Conservation (phyloP, 2,329 filamentous ascomycete genomes). For the Fonsecaea nubica region DNA sequence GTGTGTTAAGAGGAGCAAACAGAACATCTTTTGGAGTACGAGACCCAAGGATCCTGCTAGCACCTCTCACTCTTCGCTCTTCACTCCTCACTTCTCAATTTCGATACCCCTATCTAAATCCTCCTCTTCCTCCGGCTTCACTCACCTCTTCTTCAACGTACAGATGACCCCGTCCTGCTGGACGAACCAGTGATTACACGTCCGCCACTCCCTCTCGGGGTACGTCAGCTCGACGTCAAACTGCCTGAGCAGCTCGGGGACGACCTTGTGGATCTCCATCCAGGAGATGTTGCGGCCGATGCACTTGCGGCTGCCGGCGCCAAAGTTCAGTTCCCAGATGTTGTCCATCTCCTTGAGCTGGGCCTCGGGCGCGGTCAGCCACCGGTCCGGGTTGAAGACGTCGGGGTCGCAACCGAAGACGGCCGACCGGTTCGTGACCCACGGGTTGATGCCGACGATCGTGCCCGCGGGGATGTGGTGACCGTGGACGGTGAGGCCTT, state of each 20-base stretch:
- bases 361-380: conserved; percentile 41
- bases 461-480: conserved; percentile 34
- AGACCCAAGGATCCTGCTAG: no score
- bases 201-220: conserved; percentile 37
- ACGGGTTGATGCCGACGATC: conserved; percentile 40
- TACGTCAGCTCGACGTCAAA: conserved; percentile 34
- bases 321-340: conserved; percentile 51
- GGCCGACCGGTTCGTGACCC: conserved; percentile 41
- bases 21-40: no score
- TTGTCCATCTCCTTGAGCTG: conserved; percentile 46
- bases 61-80: no score
- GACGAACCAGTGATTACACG: conserved; percentile 38
- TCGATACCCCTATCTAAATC: no score
- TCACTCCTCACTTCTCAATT: no score
- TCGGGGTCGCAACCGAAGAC: conserved; percentile 36
- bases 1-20: no score
- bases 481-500: conserved; percentile 33
- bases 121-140: no score
- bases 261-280: conserved; percentile 39
- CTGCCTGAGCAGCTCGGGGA: conserved; percentile 37
- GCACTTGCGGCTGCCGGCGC: conserved; percentile 57
- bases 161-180: conserved; percentile 37
- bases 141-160: conserved; percentile 27
- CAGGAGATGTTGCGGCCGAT: conserved; percentile 40
- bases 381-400: conserved; percentile 42